Conservation (phyloP, 2,329 filamentous ascomycete genomes). For the Alternaria brassicae region DNA sequence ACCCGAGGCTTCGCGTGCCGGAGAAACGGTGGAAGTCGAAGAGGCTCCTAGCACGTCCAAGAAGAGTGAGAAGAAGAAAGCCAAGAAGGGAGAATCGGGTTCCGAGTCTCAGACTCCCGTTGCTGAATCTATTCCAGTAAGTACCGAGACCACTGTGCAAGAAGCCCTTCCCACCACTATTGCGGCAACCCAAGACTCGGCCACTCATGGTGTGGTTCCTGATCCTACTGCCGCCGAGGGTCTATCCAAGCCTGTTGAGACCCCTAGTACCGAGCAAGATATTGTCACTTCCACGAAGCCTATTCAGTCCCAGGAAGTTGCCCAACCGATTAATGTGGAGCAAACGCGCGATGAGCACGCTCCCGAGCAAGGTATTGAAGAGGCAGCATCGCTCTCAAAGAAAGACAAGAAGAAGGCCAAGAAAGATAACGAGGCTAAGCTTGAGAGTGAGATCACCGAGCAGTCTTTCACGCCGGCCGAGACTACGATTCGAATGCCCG, state of each 20-base stretch:
- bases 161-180: neutral
- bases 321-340: neutral
- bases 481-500: slow-evolving; percentile 1
- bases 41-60: slow-evolving; percentile 21
- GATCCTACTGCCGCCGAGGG: neutral
- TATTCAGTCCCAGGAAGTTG: neutral
- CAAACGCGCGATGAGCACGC: neutral
- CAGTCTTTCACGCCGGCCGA: slow-evolving; percentile 8
- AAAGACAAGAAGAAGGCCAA: slow-evolving; percentile 37
- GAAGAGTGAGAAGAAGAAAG: slow-evolving; percentile 42
- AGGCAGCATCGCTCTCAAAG: slow-evolving; percentile 22
- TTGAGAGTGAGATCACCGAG: slow-evolving; percentile 12
- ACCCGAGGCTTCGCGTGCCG: slow-evolving; percentile 2
- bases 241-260: neutral
- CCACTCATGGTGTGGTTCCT: neutral
- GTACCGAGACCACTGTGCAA: slow-evolving; percentile 6
- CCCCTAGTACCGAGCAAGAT: neutral
- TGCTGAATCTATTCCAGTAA: slow-evolving; percentile 8
- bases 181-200: slow-evolving; percentile 3
- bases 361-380: slow-evolving; percentile 1
- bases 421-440: slow-evolving; percentile 26
- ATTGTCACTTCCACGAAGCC: neutral
- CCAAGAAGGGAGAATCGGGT: slow-evolving; percentile 30
- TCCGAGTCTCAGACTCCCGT: slow-evolving; percentile 29
- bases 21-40: neutral